Percentiles rank a stretch among this genome's conserved stretches.
These are phyloP conservation scores for Trichoderma endophyticum DNA, from an alignment of 2,329 filamentous ascomycete species.

Conservation along the genomic window DNA sequence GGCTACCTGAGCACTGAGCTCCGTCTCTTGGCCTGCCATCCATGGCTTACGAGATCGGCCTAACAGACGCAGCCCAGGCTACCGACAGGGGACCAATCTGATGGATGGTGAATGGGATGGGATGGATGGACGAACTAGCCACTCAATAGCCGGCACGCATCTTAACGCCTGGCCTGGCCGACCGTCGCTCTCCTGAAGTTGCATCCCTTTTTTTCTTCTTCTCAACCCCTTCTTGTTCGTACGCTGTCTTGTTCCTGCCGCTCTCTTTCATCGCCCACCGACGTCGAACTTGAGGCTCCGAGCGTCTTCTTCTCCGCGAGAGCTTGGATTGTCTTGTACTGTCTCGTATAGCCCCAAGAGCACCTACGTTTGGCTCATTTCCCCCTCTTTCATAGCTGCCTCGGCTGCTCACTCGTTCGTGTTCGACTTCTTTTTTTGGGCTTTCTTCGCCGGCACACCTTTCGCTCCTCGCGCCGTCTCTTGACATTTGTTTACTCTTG, in stretches of 20 bases:
- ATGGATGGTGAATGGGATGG: conserved; percentile 16
- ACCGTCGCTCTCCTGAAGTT: conserved; percentile 18
- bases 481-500: background rate
- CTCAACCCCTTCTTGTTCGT: conserved; percentile 19
- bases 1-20: conserved; percentile 18
- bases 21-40: conserved; percentile 15
- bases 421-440: conserved; percentile 7
- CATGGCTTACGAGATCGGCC: conserved; percentile 22
- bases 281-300: conserved; percentile 5
- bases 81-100: conserved; percentile 16
- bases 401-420: conserved; percentile 16
- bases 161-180: conserved; percentile 17
- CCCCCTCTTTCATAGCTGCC: conserved; percentile 15
- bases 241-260: conserved; percentile 18
- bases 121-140: conserved; percentile 17
- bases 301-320: conserved; percentile 7
- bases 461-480: conserved; percentile 7
- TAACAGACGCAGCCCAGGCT: conserved; percentile 16
- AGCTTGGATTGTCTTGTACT: conserved; percentile 1
- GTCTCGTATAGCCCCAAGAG: conserved; percentile 11
- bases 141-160: conserved; percentile 17
- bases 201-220: conserved; percentile 16
- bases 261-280: conserved; percentile 16
- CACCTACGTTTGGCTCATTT: conserved; percentile 12
- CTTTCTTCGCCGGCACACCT: background rate